Percentiles rank a stretch among this genome's conserved stretches.
These are phyloP conservation scores for Penicillium hordei DNA, from an alignment of 2,329 filamentous ascomycete species.

Conservation along the genomic window DNA sequence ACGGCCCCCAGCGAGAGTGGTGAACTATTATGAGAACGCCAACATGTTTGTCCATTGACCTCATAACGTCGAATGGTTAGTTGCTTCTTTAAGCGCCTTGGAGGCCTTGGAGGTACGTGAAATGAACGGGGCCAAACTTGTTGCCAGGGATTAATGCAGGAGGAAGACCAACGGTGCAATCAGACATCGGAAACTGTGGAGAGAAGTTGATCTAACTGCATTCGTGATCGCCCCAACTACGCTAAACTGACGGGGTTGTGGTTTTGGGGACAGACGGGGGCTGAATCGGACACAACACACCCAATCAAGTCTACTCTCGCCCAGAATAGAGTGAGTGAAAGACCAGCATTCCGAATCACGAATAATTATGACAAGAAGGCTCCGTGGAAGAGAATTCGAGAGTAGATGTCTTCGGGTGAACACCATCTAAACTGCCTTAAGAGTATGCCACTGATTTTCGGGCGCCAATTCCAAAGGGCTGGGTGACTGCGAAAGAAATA, in stretches of 20 bases:
- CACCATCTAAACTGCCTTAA: background rate
- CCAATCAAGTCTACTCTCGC: background rate
- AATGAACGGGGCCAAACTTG: background rate
- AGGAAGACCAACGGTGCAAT: background rate
- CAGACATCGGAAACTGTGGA: background rate
- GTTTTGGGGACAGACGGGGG: background rate
- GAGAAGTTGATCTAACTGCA: background rate
- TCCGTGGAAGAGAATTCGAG: background rate
- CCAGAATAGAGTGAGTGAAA: background rate
- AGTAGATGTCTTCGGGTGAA: background rate
- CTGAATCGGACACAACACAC: background rate
- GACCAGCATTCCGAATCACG: background rate
- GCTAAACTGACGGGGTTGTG: background rate
- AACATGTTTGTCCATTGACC: background rate
- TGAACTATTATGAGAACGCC: background rate
- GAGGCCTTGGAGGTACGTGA: background rate
- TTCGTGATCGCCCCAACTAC: background rate
- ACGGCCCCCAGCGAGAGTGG: background rate
- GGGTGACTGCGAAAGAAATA: background rate
- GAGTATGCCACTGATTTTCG: background rate
- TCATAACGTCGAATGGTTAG: background rate
- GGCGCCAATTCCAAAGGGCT: background rate
- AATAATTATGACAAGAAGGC: background rate
- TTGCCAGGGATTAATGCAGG: background rate
- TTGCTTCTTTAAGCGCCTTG: background rate